Percentiles rank a stretch among this genome's conserved stretches.
Conservation (phyloP, 148 eudicot genomes). For the Suaeda aralocaspica region DNA sequence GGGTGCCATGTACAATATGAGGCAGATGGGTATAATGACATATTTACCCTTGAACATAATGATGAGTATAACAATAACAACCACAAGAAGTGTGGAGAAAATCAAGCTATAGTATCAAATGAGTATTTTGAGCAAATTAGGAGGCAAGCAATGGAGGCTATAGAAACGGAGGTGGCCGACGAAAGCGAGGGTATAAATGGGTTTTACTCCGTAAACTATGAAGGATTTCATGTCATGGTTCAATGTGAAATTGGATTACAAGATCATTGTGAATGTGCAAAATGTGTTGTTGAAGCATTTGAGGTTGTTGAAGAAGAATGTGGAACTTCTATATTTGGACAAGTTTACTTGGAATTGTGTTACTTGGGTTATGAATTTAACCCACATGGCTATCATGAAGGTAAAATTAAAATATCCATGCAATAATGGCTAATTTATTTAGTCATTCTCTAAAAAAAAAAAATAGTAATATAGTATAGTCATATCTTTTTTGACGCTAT, state of each 20-base stretch:
- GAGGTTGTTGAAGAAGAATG: constrained; percentile 41
- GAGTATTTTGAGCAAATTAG: constrained; percentile 22
- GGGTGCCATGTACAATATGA: constrained; percentile 30
- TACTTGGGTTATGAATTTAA: constrained; percentile 33
- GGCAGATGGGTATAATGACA: constrained; percentile 11
- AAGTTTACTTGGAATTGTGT: constrained; percentile 44
- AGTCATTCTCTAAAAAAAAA: no score
- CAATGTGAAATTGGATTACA: constrained; percentile 43
- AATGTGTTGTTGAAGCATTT: constrained; percentile 41
- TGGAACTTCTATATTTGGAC: constrained; percentile 35
- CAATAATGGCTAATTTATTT: no score
- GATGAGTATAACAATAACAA: not conserved
- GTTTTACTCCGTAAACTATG: constrained; percentile 29
- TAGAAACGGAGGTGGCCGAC: constrained; percentile 23
- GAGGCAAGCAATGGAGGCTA: constrained; percentile 34
- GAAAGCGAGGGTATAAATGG: constrained; percentile 25
- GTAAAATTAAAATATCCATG: no score
- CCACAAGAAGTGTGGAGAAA: constrained; percentile 14
- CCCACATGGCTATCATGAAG: constrained; percentile 10
- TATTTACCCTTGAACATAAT: constrained; percentile 1
- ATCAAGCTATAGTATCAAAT: not conserved
- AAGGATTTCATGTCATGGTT: constrained; percentile 32
- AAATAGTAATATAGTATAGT: no score
- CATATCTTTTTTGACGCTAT: no score
- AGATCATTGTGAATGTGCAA: constrained; percentile 40